Percentiles rank a stretch among this genome's conserved stretches.
phyloP scores from a whole-genome alignment of 2,329 filamentous ascomycete genomes.

The Ceratocystis eucalypticola region DNA sequence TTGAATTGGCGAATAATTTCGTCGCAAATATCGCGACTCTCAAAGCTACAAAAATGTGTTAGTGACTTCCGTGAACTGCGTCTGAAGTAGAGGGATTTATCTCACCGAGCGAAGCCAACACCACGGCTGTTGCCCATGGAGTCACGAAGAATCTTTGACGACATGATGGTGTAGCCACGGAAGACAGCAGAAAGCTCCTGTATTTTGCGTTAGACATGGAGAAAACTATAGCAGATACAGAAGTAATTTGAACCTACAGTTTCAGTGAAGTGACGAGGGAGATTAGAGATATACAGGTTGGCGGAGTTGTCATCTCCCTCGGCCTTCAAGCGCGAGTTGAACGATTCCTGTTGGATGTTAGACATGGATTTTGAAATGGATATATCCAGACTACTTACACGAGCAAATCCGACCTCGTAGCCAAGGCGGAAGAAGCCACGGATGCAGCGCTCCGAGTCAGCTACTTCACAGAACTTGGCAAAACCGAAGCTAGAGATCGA shows the following conservation, averaged over 20 bases:
- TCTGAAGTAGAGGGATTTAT: constrained; percentile 13
- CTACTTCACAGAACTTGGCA: constrained; percentile 80
- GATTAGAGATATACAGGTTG: constrained; percentile 95
- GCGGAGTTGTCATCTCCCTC: constrained; percentile 81
- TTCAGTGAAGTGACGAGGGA: constrained; percentile 85
- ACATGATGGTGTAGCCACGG: constrained; percentile 68
- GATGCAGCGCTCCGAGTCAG: constrained; percentile 89
- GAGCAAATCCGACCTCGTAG: constrained; percentile 94
- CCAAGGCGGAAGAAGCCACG: constrained; percentile 86
- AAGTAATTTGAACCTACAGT: constrained; percentile 44
- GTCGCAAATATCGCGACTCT: constrained; percentile 77
- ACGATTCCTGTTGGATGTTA: constrained; percentile 59
- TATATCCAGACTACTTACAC: constrained; percentile 41
- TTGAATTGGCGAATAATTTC: constrained; percentile 79
- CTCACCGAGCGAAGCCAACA: constrained; percentile 90
- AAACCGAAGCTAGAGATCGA: constrained; percentile 65
- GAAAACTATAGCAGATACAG: background rate
- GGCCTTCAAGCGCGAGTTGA: constrained; percentile 95
- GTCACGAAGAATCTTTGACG: constrained; percentile 89
- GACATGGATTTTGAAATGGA: constrained; percentile 11
- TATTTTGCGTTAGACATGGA: constrained; percentile 17
- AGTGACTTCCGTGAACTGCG: constrained; percentile 17
- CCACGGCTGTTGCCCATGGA: constrained; percentile 85
- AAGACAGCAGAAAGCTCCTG: constrained; percentile 69
- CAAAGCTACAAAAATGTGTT: constrained; percentile 50